These are phyloP conservation scores for Veloboletus limbatus DNA, from an alignment of 1,284 basidiomycete genomes.

Conservation along the genomic window DNA sequence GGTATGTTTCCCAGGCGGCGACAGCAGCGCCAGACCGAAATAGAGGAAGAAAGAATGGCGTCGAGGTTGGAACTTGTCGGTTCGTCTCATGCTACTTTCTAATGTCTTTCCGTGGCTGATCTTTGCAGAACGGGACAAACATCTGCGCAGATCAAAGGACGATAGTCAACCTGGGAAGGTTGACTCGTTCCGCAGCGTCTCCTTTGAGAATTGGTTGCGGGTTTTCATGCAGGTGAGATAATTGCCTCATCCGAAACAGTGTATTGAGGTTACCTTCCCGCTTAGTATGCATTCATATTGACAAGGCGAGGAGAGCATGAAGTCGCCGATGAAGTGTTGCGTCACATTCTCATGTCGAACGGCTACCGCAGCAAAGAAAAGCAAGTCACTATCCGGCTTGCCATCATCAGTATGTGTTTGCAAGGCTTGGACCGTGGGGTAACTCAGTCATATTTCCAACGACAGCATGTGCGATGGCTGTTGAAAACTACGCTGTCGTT, in stretches of 20 bases:
- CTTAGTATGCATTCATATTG: conserved; percentile 81
- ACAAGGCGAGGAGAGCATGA: conserved; percentile 66
- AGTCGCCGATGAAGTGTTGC: conserved; percentile 74
- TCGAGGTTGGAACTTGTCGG: conserved; percentile 74
- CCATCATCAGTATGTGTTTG: conserved; percentile 59
- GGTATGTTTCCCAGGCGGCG: conserved; percentile 62
- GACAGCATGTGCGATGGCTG: conserved; percentile 68
- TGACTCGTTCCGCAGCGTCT: conserved; percentile 76
- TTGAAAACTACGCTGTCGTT: conserved; percentile 53
- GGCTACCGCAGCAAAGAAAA: conserved; percentile 65
- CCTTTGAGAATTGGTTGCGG: conserved; percentile 82
- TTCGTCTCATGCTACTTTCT: conserved; percentile 22
- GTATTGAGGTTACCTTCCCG: not conserved
- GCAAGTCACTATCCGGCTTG: conserved; percentile 71
- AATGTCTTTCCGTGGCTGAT: not conserved
- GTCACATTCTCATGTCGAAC: conserved; percentile 76
- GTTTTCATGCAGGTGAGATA: conserved; percentile 77
- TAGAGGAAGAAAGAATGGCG: conserved; percentile 70
- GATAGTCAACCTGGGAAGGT: conserved; percentile 38
- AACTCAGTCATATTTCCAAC: not conserved
- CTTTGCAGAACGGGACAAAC: conserved; percentile 47
- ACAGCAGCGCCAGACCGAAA: conserved; percentile 49
- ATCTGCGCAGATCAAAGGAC: conserved; percentile 38
- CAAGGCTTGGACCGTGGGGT: not conserved
- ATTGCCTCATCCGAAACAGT: not conserved